Conservation (phyloP, 306 rosid genomes). For the Begonia masoniana region DNA sequence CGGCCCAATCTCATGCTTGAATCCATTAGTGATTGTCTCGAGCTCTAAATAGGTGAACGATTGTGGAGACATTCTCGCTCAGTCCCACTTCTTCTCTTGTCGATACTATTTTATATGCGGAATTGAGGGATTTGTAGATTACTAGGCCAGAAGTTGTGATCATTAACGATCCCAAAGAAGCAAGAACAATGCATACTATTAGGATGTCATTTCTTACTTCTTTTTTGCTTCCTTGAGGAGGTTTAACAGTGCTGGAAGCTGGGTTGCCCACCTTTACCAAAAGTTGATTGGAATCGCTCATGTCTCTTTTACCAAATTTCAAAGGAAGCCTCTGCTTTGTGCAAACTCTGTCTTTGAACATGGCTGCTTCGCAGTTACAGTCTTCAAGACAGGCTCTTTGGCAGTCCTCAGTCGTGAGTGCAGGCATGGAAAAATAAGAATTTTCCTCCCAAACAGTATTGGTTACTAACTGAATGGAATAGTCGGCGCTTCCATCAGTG, state of each 20-base stretch:
- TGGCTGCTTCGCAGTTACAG: slow-evolving; percentile 14
- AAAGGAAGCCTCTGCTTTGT: slow-evolving; percentile 16
- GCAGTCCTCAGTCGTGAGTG: slow-evolving; percentile 3
- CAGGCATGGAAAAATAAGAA: neutral
- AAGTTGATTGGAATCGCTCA: neutral
- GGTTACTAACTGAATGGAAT: neutral
- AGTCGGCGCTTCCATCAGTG: neutral
- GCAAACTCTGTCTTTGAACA: slow-evolving; percentile 1
- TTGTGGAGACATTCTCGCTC: neutral
- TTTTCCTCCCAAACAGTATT: neutral
- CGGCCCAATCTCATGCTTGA: slow-evolving; percentile 16
- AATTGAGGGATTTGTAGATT: neutral
- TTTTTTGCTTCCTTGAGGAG: neutral
- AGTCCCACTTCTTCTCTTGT: neutral
- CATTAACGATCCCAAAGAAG: neutral
- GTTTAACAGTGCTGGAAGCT: neutral
- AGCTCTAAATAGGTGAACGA: slow-evolving; percentile 9
- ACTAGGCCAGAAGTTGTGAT: neutral
- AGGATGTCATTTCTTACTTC: neutral
- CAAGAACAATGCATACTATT: neutral
- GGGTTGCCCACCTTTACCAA: slow-evolving; percentile 9
- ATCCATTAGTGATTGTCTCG: slow-evolving; percentile 12
- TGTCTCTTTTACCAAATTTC: slow-evolving; percentile 4
- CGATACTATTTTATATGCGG: neutral
- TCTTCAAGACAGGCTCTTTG: slow-evolving; percentile 11